Base-by-base conservation (phyloP, 108 stramenopile species). In the Cyclostephanos tholiformis region DNA sequence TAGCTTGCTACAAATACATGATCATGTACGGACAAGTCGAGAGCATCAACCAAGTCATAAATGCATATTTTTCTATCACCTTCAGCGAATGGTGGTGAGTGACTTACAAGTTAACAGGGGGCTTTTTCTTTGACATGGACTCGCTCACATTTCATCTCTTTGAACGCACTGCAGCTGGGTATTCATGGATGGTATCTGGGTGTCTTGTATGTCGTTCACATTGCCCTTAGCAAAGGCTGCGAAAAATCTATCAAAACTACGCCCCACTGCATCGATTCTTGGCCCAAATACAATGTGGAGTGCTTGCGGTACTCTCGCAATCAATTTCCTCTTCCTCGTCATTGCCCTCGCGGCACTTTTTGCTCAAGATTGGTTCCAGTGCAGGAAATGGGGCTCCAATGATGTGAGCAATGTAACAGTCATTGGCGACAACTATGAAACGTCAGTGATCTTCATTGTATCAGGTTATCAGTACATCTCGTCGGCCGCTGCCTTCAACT, bases 1-100 rank as follows among this genome's bases (percentile, higher is more conserved):
- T 89, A 12, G 74, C 85, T n/a, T 51, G 61, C 2, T 92, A 88
- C 84, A 88, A 85, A 59, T 92, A 82, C 62, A 77, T 84, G 72
- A 83, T 92, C 25, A 88, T 89, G 77, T 92, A 89, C 69, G 91
- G 91, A 29, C 91, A 91, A 74, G 67, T 91, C 16, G 84, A 85
- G 44, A 70, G 82, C 19, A 67, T 86, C 72, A 73, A 77, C 29
- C 84, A 91, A 62, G 74, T 85, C 20, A 79, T 81, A 12, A 82
- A 66, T 60, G 88, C 86, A 9, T 86, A 86, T 52, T 72, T 88
- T 26, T 48, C 36, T 30, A 76, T 88, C 17, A 87, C 83, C 2
- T 85, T 87, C 57, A 57, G 83, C 4, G 90, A 88, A 66, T 89
- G 80, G 83, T 75, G 75, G 53, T 90, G 87, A 85, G 84, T 84